A percentile compares a stretch with the other conserved stretches of the same genome.
Evolutionary conservation across 768 basidiomycete genomes (phyloP).

Genomic region (Pisolithus albus): DNA sequence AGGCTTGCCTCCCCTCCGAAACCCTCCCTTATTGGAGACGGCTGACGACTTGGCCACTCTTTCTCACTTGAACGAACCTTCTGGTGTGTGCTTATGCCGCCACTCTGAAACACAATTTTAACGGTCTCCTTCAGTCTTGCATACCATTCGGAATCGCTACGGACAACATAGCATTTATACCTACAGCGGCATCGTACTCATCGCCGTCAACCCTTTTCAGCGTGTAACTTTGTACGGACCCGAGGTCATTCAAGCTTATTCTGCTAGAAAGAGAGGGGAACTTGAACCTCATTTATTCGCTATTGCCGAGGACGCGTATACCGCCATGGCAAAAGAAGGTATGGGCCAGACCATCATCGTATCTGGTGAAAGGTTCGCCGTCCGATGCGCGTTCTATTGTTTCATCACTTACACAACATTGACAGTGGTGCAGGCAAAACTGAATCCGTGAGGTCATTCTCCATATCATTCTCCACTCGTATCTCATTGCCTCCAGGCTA

Average conservation of each 20-base stretch:
- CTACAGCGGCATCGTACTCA: constrained; percentile 97
- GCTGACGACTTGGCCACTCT: constrained; percentile 97
- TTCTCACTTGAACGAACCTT: constrained; percentile 96
- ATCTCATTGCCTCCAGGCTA: constrained; percentile 50
- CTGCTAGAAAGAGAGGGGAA: constrained; percentile 85
- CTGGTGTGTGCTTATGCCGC: constrained; percentile 49
- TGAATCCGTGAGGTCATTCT: constrained; percentile 63
- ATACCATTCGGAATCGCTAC: constrained; percentile 96
- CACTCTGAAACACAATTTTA: neutral
- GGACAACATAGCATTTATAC: constrained; percentile 97
- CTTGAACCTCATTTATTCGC: constrained; percentile 97
- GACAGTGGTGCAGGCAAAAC: constrained; percentile 98
- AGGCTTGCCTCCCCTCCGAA: constrained; percentile 85
- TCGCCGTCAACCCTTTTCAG: constrained; percentile 98
- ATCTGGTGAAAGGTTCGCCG: constrained; percentile 84
- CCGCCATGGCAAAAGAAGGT: constrained; percentile 90
- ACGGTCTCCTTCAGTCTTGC: constrained; percentile 56
- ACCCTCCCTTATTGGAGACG: constrained; percentile 93
- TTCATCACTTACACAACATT: constrained; percentile 7
- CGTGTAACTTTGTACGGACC: constrained; percentile 95
- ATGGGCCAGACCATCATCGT: constrained; percentile 99
- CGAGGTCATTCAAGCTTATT: constrained; percentile 96
- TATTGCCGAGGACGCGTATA: constrained; percentile 98
- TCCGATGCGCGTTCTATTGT: neutral
- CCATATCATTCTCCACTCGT: neutral